Evolutionary conservation across 805 yeast species (phyloP).

Genomic region (Kodamaea sagamina): DNA sequence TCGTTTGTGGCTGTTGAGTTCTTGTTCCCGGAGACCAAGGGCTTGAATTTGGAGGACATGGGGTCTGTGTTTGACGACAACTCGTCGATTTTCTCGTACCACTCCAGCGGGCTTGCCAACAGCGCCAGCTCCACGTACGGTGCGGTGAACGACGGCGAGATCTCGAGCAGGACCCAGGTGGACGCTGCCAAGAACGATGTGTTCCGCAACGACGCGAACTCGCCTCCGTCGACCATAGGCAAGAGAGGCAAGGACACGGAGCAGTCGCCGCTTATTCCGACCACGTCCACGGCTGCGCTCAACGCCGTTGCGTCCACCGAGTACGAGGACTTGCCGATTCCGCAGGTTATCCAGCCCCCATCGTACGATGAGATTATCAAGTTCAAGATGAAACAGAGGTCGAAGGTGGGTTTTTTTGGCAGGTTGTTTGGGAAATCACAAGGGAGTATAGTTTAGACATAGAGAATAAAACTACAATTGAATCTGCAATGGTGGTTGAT

Average conservation of each 20-base stretch:
- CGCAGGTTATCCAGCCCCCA: conserved; percentile 41
- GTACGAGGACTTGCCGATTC: conserved; percentile 33
- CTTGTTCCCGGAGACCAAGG: conserved; percentile 88
- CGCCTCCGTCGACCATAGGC: conserved; percentile 1
- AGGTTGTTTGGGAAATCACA: not conserved
- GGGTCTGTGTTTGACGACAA: conserved; percentile 79
- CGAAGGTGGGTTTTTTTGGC: not conserved
- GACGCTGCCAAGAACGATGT: conserved; percentile 11
- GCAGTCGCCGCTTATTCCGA: not conserved
- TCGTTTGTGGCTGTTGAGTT: conserved; percentile 73
- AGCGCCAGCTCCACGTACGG: conserved; percentile 10
- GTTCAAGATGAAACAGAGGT: conserved; percentile 20
- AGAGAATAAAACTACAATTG: too few relatives aligned
- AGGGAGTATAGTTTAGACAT: too few relatives aligned
- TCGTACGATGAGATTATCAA: conserved; percentile 28
- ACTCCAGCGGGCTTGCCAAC: conserved; percentile 28
- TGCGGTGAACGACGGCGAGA: conserved; percentile 9
- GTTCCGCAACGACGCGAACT: conserved; percentile 8
- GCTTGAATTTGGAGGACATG: conserved; percentile 87
- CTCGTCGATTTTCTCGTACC: conserved; percentile 45
- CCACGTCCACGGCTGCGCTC: conserved; percentile 6
- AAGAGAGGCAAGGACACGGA: conserved; percentile 8
- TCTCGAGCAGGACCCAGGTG: conserved; percentile 2
- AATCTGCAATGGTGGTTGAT: too few relatives aligned
- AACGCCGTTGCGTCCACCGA: conserved; percentile 25